A percentile compares a stretch with the other conserved stretches of the same genome.
Evolutionary conservation across 169 alveolate genomes (phyloP).

Genomic region (Plasmodium cynomolgi): DNA sequence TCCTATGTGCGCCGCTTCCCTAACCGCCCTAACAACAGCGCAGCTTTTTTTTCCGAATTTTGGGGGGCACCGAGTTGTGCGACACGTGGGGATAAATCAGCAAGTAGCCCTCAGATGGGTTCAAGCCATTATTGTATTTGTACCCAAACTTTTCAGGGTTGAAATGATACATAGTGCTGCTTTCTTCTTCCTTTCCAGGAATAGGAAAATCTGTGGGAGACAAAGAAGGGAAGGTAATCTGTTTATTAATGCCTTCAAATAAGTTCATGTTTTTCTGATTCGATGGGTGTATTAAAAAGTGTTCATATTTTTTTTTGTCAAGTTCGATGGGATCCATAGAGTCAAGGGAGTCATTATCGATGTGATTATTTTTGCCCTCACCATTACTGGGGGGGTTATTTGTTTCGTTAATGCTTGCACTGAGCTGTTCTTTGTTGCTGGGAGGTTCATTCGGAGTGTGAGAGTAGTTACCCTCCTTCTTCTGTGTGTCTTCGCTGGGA

Average conservation of each 20-base stretch:
- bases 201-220: conserved; percentile 23
- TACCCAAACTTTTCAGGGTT: conserved; percentile 37
- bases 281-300: conserved; percentile 4
- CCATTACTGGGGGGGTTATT: neutral
- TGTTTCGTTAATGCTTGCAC: neutral
- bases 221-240: conserved; percentile 7
- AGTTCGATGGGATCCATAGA: neutral
- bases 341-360: neutral
- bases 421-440: neutral
- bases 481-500: neutral
- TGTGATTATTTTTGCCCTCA: neutral
- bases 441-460: neutral
- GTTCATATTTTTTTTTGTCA: conserved; percentile 2
- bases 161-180: conserved; percentile 31
- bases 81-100: conserved; percentile 42
- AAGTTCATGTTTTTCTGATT: conserved; percentile 7
- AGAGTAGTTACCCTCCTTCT: neutral
- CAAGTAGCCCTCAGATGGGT: conserved; percentile 50
- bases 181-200: conserved; percentile 25
- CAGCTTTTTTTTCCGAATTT: conserved; percentile 34
- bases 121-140: conserved; percentile 41
- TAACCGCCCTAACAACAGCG: conserved; percentile 39
- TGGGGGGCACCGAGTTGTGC: conserved; percentile 20
- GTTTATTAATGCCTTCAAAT: conserved; percentile 12
- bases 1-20: no score